These are phyloP conservation scores for Volutella citrinella DNA, from an alignment of 2,329 filamentous ascomycete genomes.

Conservation along the genomic window DNA sequence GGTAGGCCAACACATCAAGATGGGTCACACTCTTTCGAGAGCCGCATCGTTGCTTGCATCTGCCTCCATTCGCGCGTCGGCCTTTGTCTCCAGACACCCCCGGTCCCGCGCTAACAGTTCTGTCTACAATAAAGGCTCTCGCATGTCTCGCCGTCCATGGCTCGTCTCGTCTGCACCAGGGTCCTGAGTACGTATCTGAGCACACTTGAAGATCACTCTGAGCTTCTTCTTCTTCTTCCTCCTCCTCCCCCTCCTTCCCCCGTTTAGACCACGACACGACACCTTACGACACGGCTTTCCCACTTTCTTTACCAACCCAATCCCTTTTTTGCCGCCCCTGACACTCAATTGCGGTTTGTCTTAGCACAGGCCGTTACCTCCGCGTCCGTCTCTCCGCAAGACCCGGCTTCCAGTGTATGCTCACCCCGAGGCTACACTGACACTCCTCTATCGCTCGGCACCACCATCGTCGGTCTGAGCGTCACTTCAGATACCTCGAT, in stretches of 20 bases:
- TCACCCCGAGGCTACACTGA: constrained; percentile 2
- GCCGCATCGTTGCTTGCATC: constrained; percentile 65
- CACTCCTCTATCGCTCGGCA: neutral
- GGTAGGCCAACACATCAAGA: constrained; percentile 88
- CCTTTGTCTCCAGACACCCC: constrained; percentile 41
- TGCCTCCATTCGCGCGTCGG: constrained; percentile 38
- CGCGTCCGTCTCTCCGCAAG: neutral
- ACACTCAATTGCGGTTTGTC: too few species aligned
- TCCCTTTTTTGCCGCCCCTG: neutral
- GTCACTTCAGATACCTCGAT: too few species aligned
- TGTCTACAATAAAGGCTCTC: constrained; percentile 63
- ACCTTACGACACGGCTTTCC: constrained; percentile 4
- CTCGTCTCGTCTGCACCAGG: constrained; percentile 48
- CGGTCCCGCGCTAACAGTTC: constrained; percentile 49
- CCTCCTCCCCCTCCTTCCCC: constrained; percentile 6
- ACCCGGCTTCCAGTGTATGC: too few species aligned
- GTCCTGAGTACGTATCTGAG: constrained; percentile 47
- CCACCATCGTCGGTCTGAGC: too few species aligned
- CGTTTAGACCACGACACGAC: constrained; percentile 18
- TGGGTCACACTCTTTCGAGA: constrained; percentile 65
- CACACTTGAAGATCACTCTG: constrained; percentile 34
- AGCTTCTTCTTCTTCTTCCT: constrained; percentile 13
- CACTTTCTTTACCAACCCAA: constrained; percentile 32
- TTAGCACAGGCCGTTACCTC: neutral
- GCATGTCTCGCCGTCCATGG: constrained; percentile 34